These are phyloP conservation scores for Bondarzewia mesenterica DNA, from an alignment of 1,284 basidiomycete species.

Conservation along the genomic window DNA sequence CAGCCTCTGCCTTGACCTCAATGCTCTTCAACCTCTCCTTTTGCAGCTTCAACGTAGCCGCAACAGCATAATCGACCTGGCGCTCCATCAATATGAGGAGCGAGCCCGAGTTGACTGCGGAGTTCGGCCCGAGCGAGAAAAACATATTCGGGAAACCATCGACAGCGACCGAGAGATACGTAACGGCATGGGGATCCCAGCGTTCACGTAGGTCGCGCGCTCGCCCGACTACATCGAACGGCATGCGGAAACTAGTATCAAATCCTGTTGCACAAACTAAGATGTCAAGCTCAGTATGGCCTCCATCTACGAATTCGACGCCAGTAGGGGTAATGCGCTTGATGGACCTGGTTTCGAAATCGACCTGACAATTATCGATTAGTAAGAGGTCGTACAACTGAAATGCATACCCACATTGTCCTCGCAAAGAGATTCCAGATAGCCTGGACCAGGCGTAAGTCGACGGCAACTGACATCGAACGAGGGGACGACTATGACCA, in stretches of 20 bases:
- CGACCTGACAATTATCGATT: constrained; percentile 25
- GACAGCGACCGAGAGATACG: constrained; percentile 41
- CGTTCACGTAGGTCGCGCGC: constrained; percentile 36
- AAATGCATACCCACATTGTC: constrained; percentile 39
- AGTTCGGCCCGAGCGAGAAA: constrained; percentile 41
- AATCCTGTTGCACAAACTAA: constrained; percentile 54
- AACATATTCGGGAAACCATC: constrained; percentile 55
- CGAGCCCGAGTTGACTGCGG: constrained; percentile 39
- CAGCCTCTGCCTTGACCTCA: constrained; percentile 41
- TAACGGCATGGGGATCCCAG: constrained; percentile 36
- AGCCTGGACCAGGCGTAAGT: constrained; percentile 51
- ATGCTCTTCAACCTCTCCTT: constrained; percentile 45
- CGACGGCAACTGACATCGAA: constrained; percentile 25
- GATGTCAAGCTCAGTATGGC: constrained; percentile 40
- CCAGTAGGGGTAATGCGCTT: constrained; percentile 38
- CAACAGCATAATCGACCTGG: constrained; percentile 41
- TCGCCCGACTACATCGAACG: constrained; percentile 40
- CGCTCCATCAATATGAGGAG: constrained; percentile 40
- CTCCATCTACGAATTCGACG: constrained; percentile 41
- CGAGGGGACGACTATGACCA: constrained; percentile 5
- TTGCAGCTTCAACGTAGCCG: constrained; percentile 42
- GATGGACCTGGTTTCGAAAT: constrained; percentile 40
- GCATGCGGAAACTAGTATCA: constrained; percentile 37
- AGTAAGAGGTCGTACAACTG: not conserved
- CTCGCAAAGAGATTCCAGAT: constrained; percentile 35